Evolutionary conservation across 2,329 filamentous ascomycete species (phyloP).

Genomic region (Cryphonectria carpinicola): DNA sequence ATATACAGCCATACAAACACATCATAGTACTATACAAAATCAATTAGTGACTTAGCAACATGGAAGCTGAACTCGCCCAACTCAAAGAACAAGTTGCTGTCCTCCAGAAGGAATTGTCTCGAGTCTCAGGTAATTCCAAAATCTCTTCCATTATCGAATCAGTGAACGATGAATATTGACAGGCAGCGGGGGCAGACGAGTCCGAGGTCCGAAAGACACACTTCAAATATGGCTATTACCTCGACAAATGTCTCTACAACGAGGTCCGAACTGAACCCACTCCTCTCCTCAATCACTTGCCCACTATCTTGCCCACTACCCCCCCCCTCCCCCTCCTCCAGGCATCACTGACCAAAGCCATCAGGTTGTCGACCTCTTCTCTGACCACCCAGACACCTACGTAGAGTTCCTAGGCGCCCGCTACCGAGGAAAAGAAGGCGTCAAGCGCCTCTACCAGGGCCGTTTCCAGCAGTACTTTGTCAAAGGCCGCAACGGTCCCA

Average conservation of each 20-base stretch:
- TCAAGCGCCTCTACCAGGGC: constrained; percentile 55
- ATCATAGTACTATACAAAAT: not conserved
- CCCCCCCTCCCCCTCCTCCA: not conserved
- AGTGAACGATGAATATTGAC: constrained; percentile 5
- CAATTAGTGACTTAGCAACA: constrained; percentile 26
- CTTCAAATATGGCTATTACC: constrained; percentile 62
- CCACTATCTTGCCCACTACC: too few relatives aligned
- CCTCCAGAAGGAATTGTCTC: constrained; percentile 41
- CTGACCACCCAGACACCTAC: constrained; percentile 56
- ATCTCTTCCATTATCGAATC: too few relatives aligned
- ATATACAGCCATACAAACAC: not conserved
- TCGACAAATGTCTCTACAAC: constrained; percentile 62
- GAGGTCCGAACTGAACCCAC: constrained; percentile 42
- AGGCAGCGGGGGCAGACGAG: constrained; percentile 44
- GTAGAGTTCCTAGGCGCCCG: constrained; percentile 60
- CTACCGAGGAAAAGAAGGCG: constrained; percentile 55
- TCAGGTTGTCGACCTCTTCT: constrained; percentile 53
- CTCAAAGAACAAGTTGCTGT: constrained; percentile 43
- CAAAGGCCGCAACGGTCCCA: constrained; percentile 57
- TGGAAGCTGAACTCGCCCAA: constrained; percentile 42
- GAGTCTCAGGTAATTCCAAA: constrained; percentile 36
- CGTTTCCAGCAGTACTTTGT: constrained; percentile 57
- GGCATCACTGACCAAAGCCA: constrained; percentile 10
- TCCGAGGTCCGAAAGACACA: constrained; percentile 59
- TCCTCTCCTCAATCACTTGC: not conserved